These are phyloP conservation scores for Carpinus fangiana DNA, from an alignment of 306 rosid species.

Conservation along the genomic window DNA sequence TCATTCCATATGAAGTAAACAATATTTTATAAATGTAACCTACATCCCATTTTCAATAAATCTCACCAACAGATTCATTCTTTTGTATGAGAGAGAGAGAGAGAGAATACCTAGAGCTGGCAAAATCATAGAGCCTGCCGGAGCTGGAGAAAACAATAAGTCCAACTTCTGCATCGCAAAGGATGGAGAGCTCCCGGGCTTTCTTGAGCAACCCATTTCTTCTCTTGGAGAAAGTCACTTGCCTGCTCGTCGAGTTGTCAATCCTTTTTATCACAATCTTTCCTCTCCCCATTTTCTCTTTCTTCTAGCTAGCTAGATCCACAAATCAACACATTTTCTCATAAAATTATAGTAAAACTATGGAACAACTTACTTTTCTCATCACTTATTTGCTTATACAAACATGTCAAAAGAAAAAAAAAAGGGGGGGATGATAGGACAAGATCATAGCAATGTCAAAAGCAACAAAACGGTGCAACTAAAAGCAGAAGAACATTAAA, in stretches of 20 bases:
- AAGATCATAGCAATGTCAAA: background rate
- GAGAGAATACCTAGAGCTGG: conserved; percentile 44
- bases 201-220: conserved; percentile 52
- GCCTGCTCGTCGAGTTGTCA: conserved; percentile 46
- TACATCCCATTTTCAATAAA: background rate
- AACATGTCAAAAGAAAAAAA: background rate
- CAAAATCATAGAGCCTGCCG: conserved; percentile 44
- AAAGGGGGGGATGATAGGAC: background rate
- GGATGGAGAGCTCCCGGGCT: conserved; percentile 52
- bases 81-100: background rate
- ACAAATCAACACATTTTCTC: background rate
- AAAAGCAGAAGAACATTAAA: background rate
- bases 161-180: conserved; percentile 54
- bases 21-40: background rate
- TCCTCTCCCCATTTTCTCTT: conserved; percentile 44
- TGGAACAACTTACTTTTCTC: background rate
- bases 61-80: no score
- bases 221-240: conserved; percentile 53
- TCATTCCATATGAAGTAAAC: no score
- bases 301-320: conserved; percentile 2
- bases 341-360: background rate
- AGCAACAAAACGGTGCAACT: background rate
- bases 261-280: conserved; percentile 53
- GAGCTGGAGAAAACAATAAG: conserved; percentile 49
- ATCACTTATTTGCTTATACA: background rate